Base-by-base conservation (phyloP, 495 filamentous ascomycete species). In the Xylaria sp. region DNA sequence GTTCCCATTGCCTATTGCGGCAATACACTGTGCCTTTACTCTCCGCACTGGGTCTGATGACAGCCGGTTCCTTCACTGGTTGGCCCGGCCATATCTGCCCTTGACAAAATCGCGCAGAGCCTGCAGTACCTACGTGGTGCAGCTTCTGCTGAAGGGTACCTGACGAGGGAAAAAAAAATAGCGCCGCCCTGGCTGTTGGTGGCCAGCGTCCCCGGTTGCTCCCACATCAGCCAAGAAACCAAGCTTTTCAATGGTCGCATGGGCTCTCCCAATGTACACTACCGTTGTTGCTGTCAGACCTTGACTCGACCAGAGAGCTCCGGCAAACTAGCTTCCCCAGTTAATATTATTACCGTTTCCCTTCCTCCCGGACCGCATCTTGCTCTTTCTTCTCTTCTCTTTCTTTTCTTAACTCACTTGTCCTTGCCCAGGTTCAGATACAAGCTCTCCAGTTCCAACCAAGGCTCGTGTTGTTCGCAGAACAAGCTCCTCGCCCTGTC, bases 391-490 rank as follows among this genome's bases (percentile, higher is more conserved):
- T 71, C 43, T 64, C 55, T 69, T 61, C 68, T 67, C 66, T 69
- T 61, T 71, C 63, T 43, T 58, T 41, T 61, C 62, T 72, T 70
- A 75, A 79, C 77, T 79, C 77, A 75, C 77, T 79, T 70, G 77
- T 77, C 77, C 77, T 79, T 79, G 77, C 67, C 75, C 71, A 72
- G 68, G 75, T 70, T 61, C 68, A 57, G 46, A 33, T 57, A 59
- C 57, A 58, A 73, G 44, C 35, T 68, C 59, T 37, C 68, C 68
- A 65, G 65, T 71, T 71, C 68, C 57, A 71, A 74, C 72, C 77
- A 74, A 79, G 77, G 69, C 77, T 68, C 71, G 77, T 79, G 77
- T 75, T 79, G 77, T 79, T 79, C 77, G 75, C 75, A 75, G 75
- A 75, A 66, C 67, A 43, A 73, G 69, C 72, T 74, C 72, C 67